Conservation (phyloP, 148 eudicot genomes). For the Camellia sinensis region DNA sequence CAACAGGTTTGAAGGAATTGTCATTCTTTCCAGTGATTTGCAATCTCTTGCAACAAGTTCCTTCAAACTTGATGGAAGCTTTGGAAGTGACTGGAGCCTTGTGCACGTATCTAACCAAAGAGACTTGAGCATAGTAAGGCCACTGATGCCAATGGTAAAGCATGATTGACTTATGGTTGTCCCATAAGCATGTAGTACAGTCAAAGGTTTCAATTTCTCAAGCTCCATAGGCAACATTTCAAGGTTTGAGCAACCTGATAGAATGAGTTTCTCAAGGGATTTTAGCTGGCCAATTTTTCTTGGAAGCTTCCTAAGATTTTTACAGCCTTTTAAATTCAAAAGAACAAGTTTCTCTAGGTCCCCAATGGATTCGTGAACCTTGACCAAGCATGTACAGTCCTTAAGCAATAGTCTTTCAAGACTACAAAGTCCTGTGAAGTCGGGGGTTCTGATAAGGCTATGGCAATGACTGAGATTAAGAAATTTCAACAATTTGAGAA, state of each 20-base stretch:
- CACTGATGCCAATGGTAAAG: slow-evolving; percentile 6
- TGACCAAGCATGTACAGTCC: slow-evolving; percentile 3
- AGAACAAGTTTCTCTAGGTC: slow-evolving; percentile 10
- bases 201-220: slow-evolving; percentile 1
- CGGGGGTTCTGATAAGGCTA: slow-evolving; percentile 13
- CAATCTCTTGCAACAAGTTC: slow-evolving; percentile 7
- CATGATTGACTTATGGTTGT: background rate
- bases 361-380: slow-evolving; percentile 9
- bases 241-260: slow-evolving; percentile 20
- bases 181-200: slow-evolving; percentile 2
- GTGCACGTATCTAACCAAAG: slow-evolving; percentile 14
- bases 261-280: slow-evolving; percentile 12
- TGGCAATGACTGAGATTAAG: slow-evolving; percentile 8
- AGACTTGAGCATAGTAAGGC: slow-evolving; percentile 5
- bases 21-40: slow-evolving; percentile 14
- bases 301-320: slow-evolving; percentile 19
- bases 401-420: slow-evolving; percentile 10
- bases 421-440: slow-evolving; percentile 13
- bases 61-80: slow-evolving; percentile 21
- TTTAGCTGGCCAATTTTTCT: slow-evolving; percentile 1
- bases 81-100: slow-evolving; percentile 10
- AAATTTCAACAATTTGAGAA: slow-evolving; percentile 8
- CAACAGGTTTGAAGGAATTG: slow-evolving; percentile 5
- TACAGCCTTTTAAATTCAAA: slow-evolving; percentile 19
- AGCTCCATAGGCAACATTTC: slow-evolving; percentile 11